These are phyloP conservation scores for Periglandula ipomoeae DNA, from an alignment of 2,329 filamentous ascomycete genomes.

Conservation along the genomic window DNA sequence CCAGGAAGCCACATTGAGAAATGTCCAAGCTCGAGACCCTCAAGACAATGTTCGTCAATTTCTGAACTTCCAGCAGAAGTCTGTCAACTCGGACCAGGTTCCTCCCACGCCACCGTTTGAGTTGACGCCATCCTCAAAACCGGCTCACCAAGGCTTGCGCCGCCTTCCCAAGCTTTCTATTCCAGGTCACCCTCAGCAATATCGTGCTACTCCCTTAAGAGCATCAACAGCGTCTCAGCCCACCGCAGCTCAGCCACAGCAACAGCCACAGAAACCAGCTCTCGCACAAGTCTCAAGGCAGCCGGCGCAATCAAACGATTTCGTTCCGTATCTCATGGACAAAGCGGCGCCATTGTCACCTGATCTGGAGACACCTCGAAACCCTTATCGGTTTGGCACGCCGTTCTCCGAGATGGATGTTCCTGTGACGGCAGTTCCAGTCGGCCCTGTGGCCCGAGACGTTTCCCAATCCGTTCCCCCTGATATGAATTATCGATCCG, in stretches of 20 bases:
- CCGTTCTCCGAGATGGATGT: constrained; percentile 88
- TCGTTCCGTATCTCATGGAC: constrained; percentile 44
- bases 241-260: constrained; percentile 15
- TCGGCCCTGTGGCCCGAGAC: constrained; percentile 67
- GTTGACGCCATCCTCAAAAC: constrained; percentile 39
- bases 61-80: constrained; percentile 68
- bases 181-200: constrained; percentile 29
- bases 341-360: constrained; percentile 41
- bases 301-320: constrained; percentile 19
- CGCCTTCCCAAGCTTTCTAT: constrained; percentile 55
- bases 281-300: constrained; percentile 12
- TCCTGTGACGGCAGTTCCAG: constrained; percentile 63
- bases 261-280: constrained; percentile 16
- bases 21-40: constrained; percentile 64
- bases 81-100: constrained; percentile 40
- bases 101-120: constrained; percentile 63
- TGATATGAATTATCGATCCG: constrained; percentile 71
- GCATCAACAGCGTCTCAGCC: constrained; percentile 20
- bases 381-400: constrained; percentile 68
- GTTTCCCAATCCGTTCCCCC: constrained; percentile 86
- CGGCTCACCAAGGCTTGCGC: constrained; percentile 47
- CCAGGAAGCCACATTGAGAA: constrained; percentile 63
- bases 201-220: constrained; percentile 18
- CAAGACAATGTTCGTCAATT: constrained; percentile 93
- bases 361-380: constrained; percentile 46